These are phyloP conservation scores for Hysterangium stoloniferum DNA, from an alignment of 768 basidiomycete genomes.

Conservation along the genomic window DNA sequence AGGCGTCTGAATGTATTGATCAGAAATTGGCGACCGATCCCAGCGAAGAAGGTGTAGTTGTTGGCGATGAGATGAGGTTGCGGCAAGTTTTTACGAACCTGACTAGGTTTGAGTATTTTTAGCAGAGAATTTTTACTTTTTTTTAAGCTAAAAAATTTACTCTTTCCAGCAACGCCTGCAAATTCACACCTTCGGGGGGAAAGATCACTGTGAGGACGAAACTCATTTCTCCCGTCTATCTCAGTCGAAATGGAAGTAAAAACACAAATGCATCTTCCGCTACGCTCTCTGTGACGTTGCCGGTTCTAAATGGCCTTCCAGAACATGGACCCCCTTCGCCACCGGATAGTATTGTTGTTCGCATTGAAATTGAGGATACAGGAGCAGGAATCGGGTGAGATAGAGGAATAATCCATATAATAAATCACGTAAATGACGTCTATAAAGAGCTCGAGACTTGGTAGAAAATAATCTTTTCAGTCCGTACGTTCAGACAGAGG, in stretches of 20 bases:
- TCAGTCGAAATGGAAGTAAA: not conserved
- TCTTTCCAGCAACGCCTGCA: constrained; percentile 58
- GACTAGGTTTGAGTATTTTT: constrained; percentile 41
- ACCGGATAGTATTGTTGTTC: constrained; percentile 64
- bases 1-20: constrained; percentile 33
- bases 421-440: constrained; percentile 7
- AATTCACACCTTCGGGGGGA: constrained; percentile 68
- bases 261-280: constrained; percentile 1
- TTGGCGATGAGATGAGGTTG: constrained; percentile 77
- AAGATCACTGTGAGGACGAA: constrained; percentile 60
- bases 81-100: constrained; percentile 81
- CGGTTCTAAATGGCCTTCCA: constrained; percentile 11
- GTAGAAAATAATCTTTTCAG: constrained; percentile 56
- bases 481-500: constrained; percentile 13
- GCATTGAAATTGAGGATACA: constrained; percentile 79
- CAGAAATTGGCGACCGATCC: constrained; percentile 38
- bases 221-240: constrained; percentile 37
- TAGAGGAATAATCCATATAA: too few species aligned
- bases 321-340: constrained; percentile 19
- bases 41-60: constrained; percentile 57
- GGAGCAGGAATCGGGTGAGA: constrained; percentile 14
- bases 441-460: constrained; percentile 39
- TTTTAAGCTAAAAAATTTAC: not conserved
- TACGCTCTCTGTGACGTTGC: constrained; percentile 2
- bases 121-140: not conserved